Percentiles rank a stretch among this genome's conserved stretches.
phyloP scores from a whole-genome alignment of 2,329 filamentous ascomycete species.

The Colletotrichum coccodes region DNA sequence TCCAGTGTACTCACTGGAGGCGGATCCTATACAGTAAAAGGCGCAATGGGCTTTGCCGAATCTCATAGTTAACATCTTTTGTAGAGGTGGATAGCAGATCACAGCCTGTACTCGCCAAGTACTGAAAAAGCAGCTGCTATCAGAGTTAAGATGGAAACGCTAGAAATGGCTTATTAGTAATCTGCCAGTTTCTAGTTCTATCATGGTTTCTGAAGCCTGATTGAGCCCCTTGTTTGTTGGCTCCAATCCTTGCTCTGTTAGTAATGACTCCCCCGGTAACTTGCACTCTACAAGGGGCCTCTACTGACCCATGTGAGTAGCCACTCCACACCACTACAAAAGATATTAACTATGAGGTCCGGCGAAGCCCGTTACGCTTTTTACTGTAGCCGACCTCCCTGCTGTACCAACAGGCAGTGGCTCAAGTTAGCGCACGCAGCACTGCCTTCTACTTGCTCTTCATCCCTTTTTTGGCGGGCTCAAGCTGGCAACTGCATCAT shows the following conservation, averaged over 20 bases:
- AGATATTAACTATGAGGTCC: background rate
- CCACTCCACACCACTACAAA: background rate
- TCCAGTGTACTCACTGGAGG: too few species aligned
- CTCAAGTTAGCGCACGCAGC: too few species aligned
- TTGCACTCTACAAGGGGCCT: background rate
- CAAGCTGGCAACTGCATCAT: too few species aligned
- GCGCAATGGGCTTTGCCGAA: background rate
- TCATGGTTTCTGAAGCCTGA: background rate
- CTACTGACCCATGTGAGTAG: background rate
- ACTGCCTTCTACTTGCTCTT: too few species aligned
- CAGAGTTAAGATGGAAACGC: background rate
- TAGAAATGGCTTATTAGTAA: background rate
- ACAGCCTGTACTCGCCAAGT: background rate
- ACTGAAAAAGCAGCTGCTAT: background rate
- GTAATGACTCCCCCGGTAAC: background rate
- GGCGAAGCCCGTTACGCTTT: slow-evolving; percentile 1
- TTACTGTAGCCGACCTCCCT: too few species aligned
- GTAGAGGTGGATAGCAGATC: background rate
- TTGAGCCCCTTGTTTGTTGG: background rate
- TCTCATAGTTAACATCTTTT: background rate
- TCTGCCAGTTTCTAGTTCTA: background rate
- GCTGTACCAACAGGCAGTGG: too few species aligned
- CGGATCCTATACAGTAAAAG: background rate
- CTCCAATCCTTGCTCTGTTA: background rate
- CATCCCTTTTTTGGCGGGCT: too few species aligned